A percentile compares a stretch with the other conserved stretches of the same genome.
phyloP scores from a whole-genome alignment of 192 early-diverging fungal genomes.

The Pilobolus umbonatus region DNA sequence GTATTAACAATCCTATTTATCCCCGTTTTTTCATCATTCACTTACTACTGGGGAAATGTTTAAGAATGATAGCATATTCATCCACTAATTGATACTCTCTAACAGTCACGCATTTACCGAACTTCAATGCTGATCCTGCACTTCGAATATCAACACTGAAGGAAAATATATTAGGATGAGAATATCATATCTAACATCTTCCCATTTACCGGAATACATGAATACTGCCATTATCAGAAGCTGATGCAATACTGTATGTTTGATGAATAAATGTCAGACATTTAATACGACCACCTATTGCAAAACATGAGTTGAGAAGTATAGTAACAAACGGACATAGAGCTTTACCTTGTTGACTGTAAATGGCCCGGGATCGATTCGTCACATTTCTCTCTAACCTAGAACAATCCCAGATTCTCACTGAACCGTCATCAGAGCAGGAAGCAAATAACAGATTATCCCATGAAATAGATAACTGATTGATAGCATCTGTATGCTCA shows the following conservation, averaged over 20 bases:
- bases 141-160: constrained; percentile 49
- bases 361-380: constrained; percentile 67
- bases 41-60: constrained; percentile 67
- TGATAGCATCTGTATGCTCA: constrained; percentile 81
- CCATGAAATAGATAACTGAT: constrained; percentile 61
- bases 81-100: constrained; percentile 50
- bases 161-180: not conserved
- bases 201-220: constrained; percentile 62
- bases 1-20: not conserved
- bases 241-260: constrained; percentile 71
- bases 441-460: constrained; percentile 76
- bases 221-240: constrained; percentile 78
- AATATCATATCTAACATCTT: not conserved
- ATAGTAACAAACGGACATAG: not conserved
- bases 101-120: constrained; percentile 58
- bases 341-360: constrained; percentile 67
- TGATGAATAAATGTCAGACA: constrained; percentile 74
- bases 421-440: constrained; percentile 77
- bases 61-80: constrained; percentile 56
- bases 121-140: constrained; percentile 43
- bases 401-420: constrained; percentile 79
- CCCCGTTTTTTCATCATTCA: not conserved
- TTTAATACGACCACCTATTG: constrained; percentile 74
- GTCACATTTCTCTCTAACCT: constrained; percentile 82
- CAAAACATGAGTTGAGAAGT: constrained; percentile 18